Evolutionary conservation across 2,329 filamentous ascomycete species (phyloP).

Genomic region (Apiospora kogelbergensis): DNA sequence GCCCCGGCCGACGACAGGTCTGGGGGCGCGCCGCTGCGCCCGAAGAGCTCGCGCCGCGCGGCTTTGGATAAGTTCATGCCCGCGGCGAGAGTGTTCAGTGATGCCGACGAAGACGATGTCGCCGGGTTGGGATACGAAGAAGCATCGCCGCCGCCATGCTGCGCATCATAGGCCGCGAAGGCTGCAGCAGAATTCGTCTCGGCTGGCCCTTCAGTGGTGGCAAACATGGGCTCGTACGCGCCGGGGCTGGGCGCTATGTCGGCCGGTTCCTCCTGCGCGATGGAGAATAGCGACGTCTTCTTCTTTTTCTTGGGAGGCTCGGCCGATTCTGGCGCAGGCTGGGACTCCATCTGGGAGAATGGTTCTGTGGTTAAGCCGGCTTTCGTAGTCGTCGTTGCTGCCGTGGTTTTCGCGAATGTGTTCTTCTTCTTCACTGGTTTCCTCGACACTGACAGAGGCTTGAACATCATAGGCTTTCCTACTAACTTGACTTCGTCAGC

Average conservation of each 20-base stretch:
- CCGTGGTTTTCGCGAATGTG: slow-evolving; percentile 32
- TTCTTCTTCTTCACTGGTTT: slow-evolving; percentile 70
- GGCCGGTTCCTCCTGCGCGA: slow-evolving; percentile 37
- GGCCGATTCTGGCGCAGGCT: slow-evolving; percentile 21
- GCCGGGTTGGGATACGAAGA: slow-evolving; percentile 10
- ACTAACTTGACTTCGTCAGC: slow-evolving; percentile 67
- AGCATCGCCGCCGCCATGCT: slow-evolving; percentile 24
- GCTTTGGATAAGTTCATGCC: slow-evolving; percentile 77
- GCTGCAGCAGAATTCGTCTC: slow-evolving; percentile 26
- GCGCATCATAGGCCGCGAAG: slow-evolving; percentile 34
- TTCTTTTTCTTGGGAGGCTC: slow-evolving; percentile 45
- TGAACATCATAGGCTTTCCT: slow-evolving; percentile 84
- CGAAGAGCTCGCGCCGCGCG: slow-evolving; percentile 81
- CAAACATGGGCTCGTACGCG: slow-evolving; percentile 55
- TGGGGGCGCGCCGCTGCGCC: slow-evolving; percentile 54
- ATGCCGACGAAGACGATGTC: slow-evolving; percentile 36
- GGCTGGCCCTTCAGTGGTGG: slow-evolving; percentile 26
- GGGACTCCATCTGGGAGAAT: slow-evolving; percentile 14
- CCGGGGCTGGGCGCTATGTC: slow-evolving; percentile 21
- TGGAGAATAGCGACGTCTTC: slow-evolving; percentile 70
- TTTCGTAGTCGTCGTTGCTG: slow-evolving; percentile 12
- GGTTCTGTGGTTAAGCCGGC: slow-evolving; percentile 9
- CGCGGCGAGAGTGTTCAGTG: slow-evolving; percentile 69
- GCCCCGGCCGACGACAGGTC: slow-evolving; percentile 33
- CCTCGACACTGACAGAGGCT: slow-evolving; percentile 79